These are phyloP conservation scores for Stephania yunnanensis DNA, from an alignment of 164 flowering plant genomes.

Conservation along the genomic window DNA sequence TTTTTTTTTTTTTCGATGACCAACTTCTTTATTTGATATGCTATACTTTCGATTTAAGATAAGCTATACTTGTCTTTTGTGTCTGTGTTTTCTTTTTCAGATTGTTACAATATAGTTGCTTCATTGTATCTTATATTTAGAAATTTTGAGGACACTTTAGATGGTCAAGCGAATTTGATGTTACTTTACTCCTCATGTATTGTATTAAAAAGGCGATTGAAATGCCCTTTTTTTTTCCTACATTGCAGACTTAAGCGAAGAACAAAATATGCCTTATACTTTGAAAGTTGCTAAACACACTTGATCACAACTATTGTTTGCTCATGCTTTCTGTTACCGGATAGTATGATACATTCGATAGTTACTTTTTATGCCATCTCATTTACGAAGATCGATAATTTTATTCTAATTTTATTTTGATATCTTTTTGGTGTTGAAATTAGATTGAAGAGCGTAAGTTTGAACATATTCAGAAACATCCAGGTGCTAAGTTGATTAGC, in stretches of 20 bases:
- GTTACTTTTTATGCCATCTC: not conserved
- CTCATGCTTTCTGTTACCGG: not conserved
- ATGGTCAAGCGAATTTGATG: not conserved
- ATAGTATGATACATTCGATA: not conserved
- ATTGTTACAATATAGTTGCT: not conserved
- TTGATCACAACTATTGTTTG: not conserved
- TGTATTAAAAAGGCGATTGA: not conserved
- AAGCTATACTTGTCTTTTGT: not conserved
- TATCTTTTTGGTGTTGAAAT: too few relatives aligned
- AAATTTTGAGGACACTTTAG: not conserved
- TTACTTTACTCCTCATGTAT: not conserved
- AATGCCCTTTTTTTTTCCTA: not conserved
- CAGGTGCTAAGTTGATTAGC: constrained; percentile 52
- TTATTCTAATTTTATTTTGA: not conserved
- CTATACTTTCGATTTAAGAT: not conserved
- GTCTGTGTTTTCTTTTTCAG: not conserved
- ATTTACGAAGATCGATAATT: not conserved
- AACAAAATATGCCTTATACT: too few relatives aligned
- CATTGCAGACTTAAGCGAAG: not conserved
- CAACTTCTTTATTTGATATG: too few relatives aligned
- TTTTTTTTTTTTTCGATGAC: not conserved
- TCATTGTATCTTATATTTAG: not conserved
- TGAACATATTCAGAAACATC: constrained; percentile 40
- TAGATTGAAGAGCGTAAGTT: constrained; percentile 43
- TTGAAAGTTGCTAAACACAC: too few relatives aligned